These are phyloP conservation scores for Vitis amurensis DNA, from an alignment of 164 flowering plant species.

Conservation along the genomic window DNA sequence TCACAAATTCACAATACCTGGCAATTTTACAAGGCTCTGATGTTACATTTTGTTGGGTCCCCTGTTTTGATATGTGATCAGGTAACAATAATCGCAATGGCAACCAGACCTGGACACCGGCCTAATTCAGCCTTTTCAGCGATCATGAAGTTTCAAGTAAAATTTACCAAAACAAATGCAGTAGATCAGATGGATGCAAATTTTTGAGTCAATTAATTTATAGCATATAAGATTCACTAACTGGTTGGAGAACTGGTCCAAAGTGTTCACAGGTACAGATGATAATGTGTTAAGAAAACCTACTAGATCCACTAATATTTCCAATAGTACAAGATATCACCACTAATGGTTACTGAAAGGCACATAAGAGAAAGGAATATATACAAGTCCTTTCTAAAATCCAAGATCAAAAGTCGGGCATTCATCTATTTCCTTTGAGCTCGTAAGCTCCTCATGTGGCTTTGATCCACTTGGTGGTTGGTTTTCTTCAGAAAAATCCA, in stretches of 20 bases:
- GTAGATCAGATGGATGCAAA: neutral
- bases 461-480: constrained; percentile 9
- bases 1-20: too few species aligned
- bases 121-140: too few species aligned
- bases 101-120: too few species aligned
- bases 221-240: too few species aligned
- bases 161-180: too few species aligned
- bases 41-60: too few species aligned
- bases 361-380: neutral
- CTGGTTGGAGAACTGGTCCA: neutral
- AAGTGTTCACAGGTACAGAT: neutral
- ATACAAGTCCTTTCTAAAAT: constrained; percentile 23
- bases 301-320: neutral
- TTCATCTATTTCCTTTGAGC: constrained; percentile 20
- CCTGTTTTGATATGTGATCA: too few species aligned
- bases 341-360: neutral
- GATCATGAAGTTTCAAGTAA: too few species aligned
- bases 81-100: too few species aligned
- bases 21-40: too few species aligned
- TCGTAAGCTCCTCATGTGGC: constrained; percentile 12
- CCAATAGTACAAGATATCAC: neutral
- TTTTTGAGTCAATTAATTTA: too few species aligned
- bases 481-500: constrained; percentile 12
- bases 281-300: neutral
- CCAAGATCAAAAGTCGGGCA: constrained; percentile 72